phyloP scores from a whole-genome alignment of 2,329 filamentous ascomycete genomes.

The Fusarium citri region DNA sequence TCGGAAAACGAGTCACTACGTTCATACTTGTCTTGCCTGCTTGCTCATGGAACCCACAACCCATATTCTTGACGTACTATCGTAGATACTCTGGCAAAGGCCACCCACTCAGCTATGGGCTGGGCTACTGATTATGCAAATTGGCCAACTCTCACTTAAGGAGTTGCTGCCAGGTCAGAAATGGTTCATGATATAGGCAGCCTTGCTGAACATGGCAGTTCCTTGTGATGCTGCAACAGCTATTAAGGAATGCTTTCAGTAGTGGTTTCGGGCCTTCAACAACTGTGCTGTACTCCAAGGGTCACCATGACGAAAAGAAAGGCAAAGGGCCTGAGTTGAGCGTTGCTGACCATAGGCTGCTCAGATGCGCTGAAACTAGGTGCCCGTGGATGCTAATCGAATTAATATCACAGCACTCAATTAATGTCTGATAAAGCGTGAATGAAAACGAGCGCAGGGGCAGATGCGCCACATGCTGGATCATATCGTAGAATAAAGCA shows the following conservation, averaged over 20 bases:
- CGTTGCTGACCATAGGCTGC: neutral
- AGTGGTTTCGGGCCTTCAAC: neutral
- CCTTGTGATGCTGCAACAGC: neutral
- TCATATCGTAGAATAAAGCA: neutral
- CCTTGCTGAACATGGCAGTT: neutral
- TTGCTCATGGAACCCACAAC: neutral
- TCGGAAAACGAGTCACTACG: neutral
- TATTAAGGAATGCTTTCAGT: neutral
- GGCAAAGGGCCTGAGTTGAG: neutral
- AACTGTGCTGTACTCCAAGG: neutral
- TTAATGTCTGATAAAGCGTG: neutral
- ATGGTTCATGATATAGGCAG: neutral
- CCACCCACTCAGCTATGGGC: neutral
- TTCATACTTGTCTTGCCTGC: neutral
- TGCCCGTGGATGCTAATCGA: neutral
- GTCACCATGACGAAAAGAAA: neutral
- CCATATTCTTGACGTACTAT: neutral
- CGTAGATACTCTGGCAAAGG: neutral
- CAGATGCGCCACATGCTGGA: neutral
- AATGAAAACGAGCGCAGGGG: neutral
- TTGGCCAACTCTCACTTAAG: neutral
- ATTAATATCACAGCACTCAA: slow-evolving; percentile 3
- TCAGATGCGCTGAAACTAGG: slow-evolving; percentile 6
- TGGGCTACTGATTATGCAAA: neutral
- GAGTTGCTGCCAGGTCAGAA: neutral